Evolutionary conservation across 495 filamentous ascomycete species (phyloP).

Genomic region (Podospora appendiculata): DNA sequence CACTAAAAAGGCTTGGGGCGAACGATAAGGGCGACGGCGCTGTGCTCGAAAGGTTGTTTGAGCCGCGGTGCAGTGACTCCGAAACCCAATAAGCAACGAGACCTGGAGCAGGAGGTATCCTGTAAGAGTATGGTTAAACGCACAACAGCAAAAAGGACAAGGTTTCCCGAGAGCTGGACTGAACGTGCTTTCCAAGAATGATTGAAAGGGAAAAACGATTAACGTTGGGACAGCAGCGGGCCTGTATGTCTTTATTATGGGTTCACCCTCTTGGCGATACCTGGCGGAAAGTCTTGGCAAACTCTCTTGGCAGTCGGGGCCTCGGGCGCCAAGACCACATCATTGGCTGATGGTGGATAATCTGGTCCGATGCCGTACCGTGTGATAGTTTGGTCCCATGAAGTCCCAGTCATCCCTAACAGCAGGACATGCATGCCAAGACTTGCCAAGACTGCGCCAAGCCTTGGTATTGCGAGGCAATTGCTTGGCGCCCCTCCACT

Average conservation of each 20-base stretch:
- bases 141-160: neutral
- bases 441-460: constrained; percentile 22
- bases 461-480: constrained; percentile 23
- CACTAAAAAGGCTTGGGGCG: too few relatives aligned
- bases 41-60: too few relatives aligned
- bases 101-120: too few relatives aligned
- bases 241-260: constrained; percentile 40
- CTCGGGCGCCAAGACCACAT: constrained; percentile 14
- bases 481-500: constrained; percentile 18
- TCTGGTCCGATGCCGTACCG: constrained; percentile 15
- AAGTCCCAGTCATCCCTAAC: constrained; percentile 8
- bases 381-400: constrained; percentile 4
- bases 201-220: constrained; percentile 5
- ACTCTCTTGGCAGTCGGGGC: constrained; percentile 33
- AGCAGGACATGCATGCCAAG: constrained; percentile 16
- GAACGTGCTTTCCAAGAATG: neutral
- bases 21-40: too few relatives aligned
- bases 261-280: constrained; percentile 33
- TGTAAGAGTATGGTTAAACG: too few relatives aligned
- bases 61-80: too few relatives aligned
- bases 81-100: too few relatives aligned
- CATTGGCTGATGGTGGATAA: constrained; percentile 15
- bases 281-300: constrained; percentile 41
- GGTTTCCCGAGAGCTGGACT: neutral
- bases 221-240: constrained; percentile 26